Percentiles rank a stretch among this genome's conserved stretches.
Evolutionary conservation across 169 alveolate genomes (phyloP).

Genomic region (Perkinsus chesapeaki): DNA sequence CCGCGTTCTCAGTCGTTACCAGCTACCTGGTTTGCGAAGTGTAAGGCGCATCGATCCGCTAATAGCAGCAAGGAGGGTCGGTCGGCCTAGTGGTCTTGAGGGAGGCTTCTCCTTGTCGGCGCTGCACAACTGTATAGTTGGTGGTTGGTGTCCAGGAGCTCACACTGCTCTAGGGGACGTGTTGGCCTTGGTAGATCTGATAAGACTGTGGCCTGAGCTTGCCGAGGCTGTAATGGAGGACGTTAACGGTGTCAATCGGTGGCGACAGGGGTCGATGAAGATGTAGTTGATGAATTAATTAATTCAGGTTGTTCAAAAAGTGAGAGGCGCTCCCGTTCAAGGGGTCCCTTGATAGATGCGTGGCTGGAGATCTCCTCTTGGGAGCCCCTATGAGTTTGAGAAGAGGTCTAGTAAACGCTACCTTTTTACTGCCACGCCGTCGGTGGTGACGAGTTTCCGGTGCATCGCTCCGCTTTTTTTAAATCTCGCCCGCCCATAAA

Average conservation of each 20-base stretch:
- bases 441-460: neutral
- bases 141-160: neutral
- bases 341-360: too few species aligned
- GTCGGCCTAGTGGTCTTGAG: neutral
- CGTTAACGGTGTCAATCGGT: neutral
- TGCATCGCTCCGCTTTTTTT: neutral
- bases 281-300: too few species aligned
- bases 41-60: neutral
- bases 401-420: neutral
- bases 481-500: neutral
- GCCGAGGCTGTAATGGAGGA: neutral
- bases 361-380: too few species aligned
- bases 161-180: neutral
- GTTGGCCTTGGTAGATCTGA: neutral
- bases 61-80: neutral
- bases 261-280: neutral
- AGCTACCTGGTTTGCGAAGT: neutral
- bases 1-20: neutral
- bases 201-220: neutral
- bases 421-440: too few species aligned
- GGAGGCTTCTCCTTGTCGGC: neutral
- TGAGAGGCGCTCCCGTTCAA: too few species aligned
- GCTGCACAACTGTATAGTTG: neutral
- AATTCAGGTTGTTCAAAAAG: too few species aligned
- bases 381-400: too few species aligned